These are phyloP conservation scores for Yarrowia osloensis DNA, from an alignment of 805 yeast genomes.

Conservation along the genomic window DNA sequence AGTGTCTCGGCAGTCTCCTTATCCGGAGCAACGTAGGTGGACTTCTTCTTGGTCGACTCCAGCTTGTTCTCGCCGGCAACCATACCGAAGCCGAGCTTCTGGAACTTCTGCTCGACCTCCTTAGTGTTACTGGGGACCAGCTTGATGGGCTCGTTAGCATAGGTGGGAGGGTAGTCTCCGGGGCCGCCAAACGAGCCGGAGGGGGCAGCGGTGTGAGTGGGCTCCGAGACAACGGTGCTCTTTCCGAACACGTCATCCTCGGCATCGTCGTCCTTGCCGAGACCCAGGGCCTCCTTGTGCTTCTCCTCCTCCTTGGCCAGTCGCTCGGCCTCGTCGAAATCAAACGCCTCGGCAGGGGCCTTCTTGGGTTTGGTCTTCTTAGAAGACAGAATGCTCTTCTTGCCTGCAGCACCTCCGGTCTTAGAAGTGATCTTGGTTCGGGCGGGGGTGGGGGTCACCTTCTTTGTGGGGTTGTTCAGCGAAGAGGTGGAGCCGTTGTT, in stretches of 20 bases:
- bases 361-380: constrained; percentile 42
- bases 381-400: constrained; percentile 39
- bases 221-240: constrained; percentile 8
- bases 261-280: constrained; percentile 42
- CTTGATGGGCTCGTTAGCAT: constrained; percentile 23
- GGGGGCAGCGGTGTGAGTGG: constrained; percentile 29
- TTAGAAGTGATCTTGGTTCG: constrained; percentile 19
- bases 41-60: constrained; percentile 37
- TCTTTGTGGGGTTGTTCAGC: constrained; percentile 31
- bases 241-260: constrained; percentile 31
- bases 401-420: constrained; percentile 32
- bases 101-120: constrained; percentile 47
- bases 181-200: constrained; percentile 29
- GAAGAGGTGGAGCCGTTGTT: constrained; percentile 28
- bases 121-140: constrained; percentile 30
- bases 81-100: constrained; percentile 91
- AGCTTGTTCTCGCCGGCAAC: constrained; percentile 44
- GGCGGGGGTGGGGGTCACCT: constrained; percentile 34
- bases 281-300: constrained; percentile 52
- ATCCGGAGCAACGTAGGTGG: constrained; percentile 34
- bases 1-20: constrained; percentile 39
- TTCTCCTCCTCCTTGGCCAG: constrained; percentile 83
- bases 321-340: constrained; percentile 67
- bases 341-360: constrained; percentile 51
- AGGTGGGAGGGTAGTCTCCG: constrained; percentile 15